Evolutionary conservation across 805 yeast genomes (phyloP), one percentile per base, ranked within the genome.

Genomic region (Zygoascus biomembranicola): DNA sequence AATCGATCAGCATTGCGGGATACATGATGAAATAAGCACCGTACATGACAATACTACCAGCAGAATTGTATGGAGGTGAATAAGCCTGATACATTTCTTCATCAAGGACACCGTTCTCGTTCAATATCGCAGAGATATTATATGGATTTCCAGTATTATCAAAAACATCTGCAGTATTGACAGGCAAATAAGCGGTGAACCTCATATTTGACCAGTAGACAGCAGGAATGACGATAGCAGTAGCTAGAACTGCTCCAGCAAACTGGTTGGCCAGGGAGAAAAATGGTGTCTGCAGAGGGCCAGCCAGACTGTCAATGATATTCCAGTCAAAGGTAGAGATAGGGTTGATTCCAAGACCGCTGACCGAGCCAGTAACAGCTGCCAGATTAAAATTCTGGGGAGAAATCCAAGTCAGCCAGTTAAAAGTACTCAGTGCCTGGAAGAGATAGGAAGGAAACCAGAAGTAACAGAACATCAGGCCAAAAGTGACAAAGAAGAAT

Each of bases 361-460:
- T 23, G 9, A 50, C 52, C 4, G 74, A 63, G 16, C 84, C 84
- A 18, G 80, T 74, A 19, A 79, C 63, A 6, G 62, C 60, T 53
- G 79, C 81, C 16, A 83, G 73, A 31, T 72, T 72, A 51, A 75
- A 74, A 63, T 79, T 79, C 52, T 77, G 66, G 19, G 75, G 76
- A 41, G 66, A 72, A 48, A 80, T 81, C 88, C 88, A 82, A 23
- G 82, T 73, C 55, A 81, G 75, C 77, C 84, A 82, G 52, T 67
- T 65, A 63, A 84, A 80, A 59, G 73, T 73, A 2, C 84, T 76
- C 54, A 84, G 71, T 4, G 79, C 84, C 42, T 73, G 72, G 72
- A 81, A 80, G 41, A 83, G 70, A 63, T 68, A 81, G 52, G 78
- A 83, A 14, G 87, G 86, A 61, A 81, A 63, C 80, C 82, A 81